Conservation (phyloP, 441 rosid species). For the Adansonia grandidieri region DNA sequence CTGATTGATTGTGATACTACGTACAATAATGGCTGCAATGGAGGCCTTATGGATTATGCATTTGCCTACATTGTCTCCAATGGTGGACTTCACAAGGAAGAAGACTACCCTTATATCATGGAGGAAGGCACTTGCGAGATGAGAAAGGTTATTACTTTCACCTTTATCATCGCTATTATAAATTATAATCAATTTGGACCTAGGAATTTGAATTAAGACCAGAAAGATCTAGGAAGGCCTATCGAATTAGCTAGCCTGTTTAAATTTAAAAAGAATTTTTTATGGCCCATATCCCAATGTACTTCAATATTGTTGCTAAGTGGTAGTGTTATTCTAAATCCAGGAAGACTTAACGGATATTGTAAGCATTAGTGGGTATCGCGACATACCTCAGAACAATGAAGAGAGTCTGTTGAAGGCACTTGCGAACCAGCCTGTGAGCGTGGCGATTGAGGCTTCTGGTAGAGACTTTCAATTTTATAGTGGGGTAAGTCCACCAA, state of each 20-base stretch:
- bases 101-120: constrained; percentile 68
- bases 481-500: constrained; percentile 48
- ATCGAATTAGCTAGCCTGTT: background rate
- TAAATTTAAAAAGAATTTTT: background rate
- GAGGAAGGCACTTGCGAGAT: constrained; percentile 63
- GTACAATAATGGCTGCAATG: too few relatives aligned
- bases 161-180: too few relatives aligned
- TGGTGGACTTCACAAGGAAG: constrained; percentile 65
- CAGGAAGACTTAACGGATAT: constrained; percentile 11
- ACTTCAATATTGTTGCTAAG: too few relatives aligned
- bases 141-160: constrained; percentile 40
- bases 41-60: constrained; percentile 30
- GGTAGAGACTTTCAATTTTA: constrained; percentile 51
- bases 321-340: too few relatives aligned
- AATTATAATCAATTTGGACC: background rate
- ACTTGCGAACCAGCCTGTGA: constrained; percentile 61
- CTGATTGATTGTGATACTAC: too few relatives aligned
- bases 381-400: constrained; percentile 55
- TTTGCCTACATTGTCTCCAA: constrained; percentile 49
- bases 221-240: background rate
- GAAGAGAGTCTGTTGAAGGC: constrained; percentile 64
- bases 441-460: constrained; percentile 55
- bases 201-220: background rate
- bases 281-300: too few relatives aligned
- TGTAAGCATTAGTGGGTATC: constrained; percentile 60